Evolutionary conservation across 352 stramenopile genomes (phyloP).

Genomic region (Pythium chondricola): DNA sequence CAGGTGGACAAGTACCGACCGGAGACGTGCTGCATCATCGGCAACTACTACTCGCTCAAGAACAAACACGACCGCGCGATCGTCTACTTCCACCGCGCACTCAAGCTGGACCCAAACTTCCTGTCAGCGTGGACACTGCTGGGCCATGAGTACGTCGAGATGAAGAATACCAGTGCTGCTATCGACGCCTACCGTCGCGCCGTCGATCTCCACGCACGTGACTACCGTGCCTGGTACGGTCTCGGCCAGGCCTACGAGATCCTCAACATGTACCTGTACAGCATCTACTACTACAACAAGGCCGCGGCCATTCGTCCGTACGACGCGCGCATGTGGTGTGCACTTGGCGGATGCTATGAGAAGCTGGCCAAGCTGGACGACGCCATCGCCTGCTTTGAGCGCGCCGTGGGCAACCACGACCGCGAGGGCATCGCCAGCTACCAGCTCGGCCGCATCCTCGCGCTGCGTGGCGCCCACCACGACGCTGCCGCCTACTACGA

Average conservation of each 20-base stretch:
- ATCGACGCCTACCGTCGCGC: conserved; percentile 96
- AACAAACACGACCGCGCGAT: conserved; percentile 96
- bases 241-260: conserved; percentile 98
- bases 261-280: conserved; percentile 97
- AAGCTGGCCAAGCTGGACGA: conserved; percentile 66
- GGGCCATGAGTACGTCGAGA: conserved; percentile 98
- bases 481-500: conserved; percentile 72
- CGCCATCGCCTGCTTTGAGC: conserved; percentile 68
- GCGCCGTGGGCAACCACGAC: conserved; percentile 71
- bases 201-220: conserved; percentile 87
- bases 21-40: conserved; percentile 98
- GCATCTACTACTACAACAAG: conserved; percentile 98
- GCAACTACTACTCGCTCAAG: conserved; percentile 88
- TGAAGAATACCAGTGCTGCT: conserved; percentile 96
- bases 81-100: conserved; percentile 94
- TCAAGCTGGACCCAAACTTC: conserved; percentile 94
- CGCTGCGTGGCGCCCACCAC: conserved; percentile 36
- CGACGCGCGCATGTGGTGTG: conserved; percentile 97
- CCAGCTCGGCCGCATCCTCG: conserved; percentile 55
- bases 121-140: conserved; percentile 97
- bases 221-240: conserved; percentile 98
- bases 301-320: conserved; percentile 93
- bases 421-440: conserved; percentile 70
- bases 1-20: conserved; percentile 96
- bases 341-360: conserved; percentile 86